phyloP scores from a whole-genome alignment of 108 stramenopile species.

The Cylindrotheca fusiformis region DNA sequence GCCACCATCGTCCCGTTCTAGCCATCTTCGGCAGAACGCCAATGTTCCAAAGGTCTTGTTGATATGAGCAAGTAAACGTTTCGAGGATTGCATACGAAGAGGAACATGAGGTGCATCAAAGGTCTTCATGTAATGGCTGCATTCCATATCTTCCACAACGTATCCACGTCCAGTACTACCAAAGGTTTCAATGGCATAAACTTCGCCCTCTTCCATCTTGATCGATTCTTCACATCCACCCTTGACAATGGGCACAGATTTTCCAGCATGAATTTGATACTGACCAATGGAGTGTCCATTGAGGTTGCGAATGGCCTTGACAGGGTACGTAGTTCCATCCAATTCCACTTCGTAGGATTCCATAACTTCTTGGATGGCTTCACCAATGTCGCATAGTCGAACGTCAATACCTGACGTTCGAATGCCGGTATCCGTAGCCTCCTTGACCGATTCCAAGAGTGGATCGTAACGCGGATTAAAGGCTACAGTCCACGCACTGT shows the following conservation, averaged over 20 bases:
- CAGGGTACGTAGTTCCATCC: conserved; percentile 89
- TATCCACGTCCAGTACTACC: conserved; percentile 95
- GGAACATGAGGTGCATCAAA: conserved; percentile 96
- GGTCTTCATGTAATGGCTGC: conserved; percentile 98
- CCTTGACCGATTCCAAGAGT: conserved; percentile 90
- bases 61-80: conserved; percentile 93
- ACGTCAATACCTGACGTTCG: conserved; percentile 95
- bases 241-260: conserved; percentile 97
- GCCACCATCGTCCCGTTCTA: conserved; percentile 96
- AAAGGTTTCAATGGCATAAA: conserved; percentile 99
- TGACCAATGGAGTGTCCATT: conserved; percentile 98
- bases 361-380: conserved; percentile 97
- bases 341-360: conserved; percentile 97
- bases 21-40: conserved; percentile 98
- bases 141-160: conserved; percentile 97
- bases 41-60: conserved; percentile 99
- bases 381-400: conserved; percentile 95
- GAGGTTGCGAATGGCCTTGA: conserved; percentile 95
- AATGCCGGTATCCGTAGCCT: conserved; percentile 95
- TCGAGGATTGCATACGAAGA: conserved; percentile 87
- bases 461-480: conserved; percentile 94
- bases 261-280: conserved; percentile 97
- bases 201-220: conserved; percentile 98
- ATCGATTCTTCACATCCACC: conserved; percentile 87
- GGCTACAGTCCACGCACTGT: conserved; percentile 96